phyloP scores from a whole-genome alignment of 1,139 yeast genomes.

The Arxiozyma telluris region DNA sequence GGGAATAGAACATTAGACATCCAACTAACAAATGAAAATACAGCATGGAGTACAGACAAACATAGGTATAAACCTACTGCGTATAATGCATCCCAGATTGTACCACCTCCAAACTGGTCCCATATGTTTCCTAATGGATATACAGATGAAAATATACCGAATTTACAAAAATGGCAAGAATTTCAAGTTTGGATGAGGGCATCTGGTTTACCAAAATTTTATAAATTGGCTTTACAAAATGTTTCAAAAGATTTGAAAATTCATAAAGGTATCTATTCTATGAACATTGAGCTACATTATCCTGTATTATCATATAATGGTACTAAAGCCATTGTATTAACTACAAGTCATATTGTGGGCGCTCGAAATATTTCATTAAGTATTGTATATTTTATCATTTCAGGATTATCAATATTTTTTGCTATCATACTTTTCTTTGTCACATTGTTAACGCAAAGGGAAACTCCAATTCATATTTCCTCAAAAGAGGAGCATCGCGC shows the following conservation, averaged over 20 bases:
- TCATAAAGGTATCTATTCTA: constrained; percentile 59
- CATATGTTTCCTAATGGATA: constrained; percentile 80
- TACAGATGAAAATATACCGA: constrained; percentile 74
- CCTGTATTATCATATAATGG: constrained; percentile 82
- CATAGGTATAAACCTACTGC: constrained; percentile 70
- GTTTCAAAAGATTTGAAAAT: constrained; percentile 39
- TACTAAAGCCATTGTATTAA: constrained; percentile 65
- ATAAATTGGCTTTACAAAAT: constrained; percentile 73
- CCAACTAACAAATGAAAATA: constrained; percentile 55
- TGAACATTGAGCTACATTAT: constrained; percentile 72
- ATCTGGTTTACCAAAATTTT: constrained; percentile 78
- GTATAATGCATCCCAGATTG: constrained; percentile 63
- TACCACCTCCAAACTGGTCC: constrained; percentile 94
- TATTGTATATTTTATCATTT: constrained; percentile 80
- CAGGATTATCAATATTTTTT: constrained; percentile 56
- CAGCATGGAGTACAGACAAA: constrained; percentile 80
- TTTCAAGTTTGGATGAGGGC: constrained; percentile 98
- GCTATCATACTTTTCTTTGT: constrained; percentile 38
- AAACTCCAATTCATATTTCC: constrained; percentile 4
- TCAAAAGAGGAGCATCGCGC: not conserved
- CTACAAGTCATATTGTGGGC: constrained; percentile 85
- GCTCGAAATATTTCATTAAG: constrained; percentile 87
- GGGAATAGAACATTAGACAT: constrained; percentile 40
- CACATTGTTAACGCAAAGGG: constrained; percentile 39
- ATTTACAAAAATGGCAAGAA: constrained; percentile 64